These are phyloP conservation scores for Botryotinia globosa DNA, from an alignment of 2,329 filamentous ascomycete genomes.

Conservation along the genomic window DNA sequence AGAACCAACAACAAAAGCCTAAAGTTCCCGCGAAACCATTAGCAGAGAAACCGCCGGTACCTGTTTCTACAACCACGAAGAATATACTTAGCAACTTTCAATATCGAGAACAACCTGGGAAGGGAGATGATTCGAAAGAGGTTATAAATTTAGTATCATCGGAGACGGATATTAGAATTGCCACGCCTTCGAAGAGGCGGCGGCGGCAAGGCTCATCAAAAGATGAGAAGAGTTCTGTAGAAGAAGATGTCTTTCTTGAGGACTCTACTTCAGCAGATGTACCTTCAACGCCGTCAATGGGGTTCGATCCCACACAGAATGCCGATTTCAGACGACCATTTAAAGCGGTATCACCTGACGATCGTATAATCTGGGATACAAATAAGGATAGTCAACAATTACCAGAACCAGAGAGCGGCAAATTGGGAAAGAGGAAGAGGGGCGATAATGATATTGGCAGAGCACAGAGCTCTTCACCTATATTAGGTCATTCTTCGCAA, in stretches of 20 bases:
- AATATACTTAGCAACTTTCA: slow-evolving; percentile 58
- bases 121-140: slow-evolving; percentile 30
- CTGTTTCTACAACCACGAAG: slow-evolving; percentile 54
- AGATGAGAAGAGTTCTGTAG: slow-evolving; percentile 2
- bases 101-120: slow-evolving; percentile 42
- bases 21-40: slow-evolving; percentile 29
- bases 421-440: slow-evolving; percentile 20
- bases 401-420: slow-evolving; percentile 48
- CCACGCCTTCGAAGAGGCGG: slow-evolving; percentile 13
- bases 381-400: slow-evolving; percentile 44
- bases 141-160: slow-evolving; percentile 27
- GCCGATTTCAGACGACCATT: slow-evolving; percentile 39
- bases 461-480: slow-evolving; percentile 66
- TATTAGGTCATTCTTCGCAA: slow-evolving; percentile 43
- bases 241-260: background rate
- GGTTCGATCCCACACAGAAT: slow-evolving; percentile 40
- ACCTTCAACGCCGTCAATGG: slow-evolving; percentile 50
- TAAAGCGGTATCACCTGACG: slow-evolving; percentile 55
- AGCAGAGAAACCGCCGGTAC: slow-evolving; percentile 34
- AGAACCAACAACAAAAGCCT: slow-evolving; percentile 24
- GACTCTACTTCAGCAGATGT: slow-evolving; percentile 12
- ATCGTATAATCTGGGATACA: slow-evolving; percentile 59
- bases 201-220: background rate
- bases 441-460: slow-evolving; percentile 39
- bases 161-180: slow-evolving; percentile 33